Evolutionary conservation across 1,284 basidiomycete genomes (phyloP).

Genomic region (Ustilago cynodontis): DNA sequence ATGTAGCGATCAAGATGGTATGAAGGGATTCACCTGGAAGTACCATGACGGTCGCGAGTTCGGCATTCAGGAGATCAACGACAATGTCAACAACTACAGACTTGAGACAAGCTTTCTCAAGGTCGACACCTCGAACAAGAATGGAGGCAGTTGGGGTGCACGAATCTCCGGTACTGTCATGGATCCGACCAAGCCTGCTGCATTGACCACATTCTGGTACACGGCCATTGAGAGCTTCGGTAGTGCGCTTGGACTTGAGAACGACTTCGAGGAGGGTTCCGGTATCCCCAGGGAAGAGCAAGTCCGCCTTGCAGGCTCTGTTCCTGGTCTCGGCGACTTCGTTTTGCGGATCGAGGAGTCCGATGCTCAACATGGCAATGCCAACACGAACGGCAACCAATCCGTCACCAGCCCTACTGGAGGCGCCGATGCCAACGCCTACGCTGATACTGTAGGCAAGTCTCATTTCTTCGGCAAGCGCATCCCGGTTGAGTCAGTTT

Average conservation of each 20-base stretch:
- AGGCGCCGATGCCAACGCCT: conserved; percentile 76
- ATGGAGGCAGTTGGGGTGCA: conserved; percentile 82
- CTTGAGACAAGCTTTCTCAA: conserved; percentile 88
- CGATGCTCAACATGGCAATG: conserved; percentile 68
- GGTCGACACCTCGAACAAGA: conserved; percentile 71
- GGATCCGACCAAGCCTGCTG: conserved; percentile 74
- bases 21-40: conserved; percentile 86
- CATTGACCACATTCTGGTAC: conserved; percentile 84
- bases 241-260: conserved; percentile 76
- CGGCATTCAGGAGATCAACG: conserved; percentile 85
- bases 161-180: conserved; percentile 86
- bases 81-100: conserved; percentile 83
- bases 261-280: conserved; percentile 76
- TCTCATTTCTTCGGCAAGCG: conserved; percentile 80
- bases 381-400: conserved; percentile 72
- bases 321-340: conserved; percentile 84
- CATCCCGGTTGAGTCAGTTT: conserved; percentile 78
- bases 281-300: conserved; percentile 73
- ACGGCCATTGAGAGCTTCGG: conserved; percentile 86
- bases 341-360: conserved; percentile 83
- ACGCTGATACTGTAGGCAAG: conserved; percentile 78
- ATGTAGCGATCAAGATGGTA: conserved; percentile 87
- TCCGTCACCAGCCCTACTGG: conserved; percentile 49
- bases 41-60: conserved; percentile 86
- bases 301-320: conserved; percentile 78